A percentile compares a stretch with the other conserved stretches of the same genome.
phyloP scores from a whole-genome alignment of 1,284 basidiomycete species.

The Schizophyllum amplum region DNA sequence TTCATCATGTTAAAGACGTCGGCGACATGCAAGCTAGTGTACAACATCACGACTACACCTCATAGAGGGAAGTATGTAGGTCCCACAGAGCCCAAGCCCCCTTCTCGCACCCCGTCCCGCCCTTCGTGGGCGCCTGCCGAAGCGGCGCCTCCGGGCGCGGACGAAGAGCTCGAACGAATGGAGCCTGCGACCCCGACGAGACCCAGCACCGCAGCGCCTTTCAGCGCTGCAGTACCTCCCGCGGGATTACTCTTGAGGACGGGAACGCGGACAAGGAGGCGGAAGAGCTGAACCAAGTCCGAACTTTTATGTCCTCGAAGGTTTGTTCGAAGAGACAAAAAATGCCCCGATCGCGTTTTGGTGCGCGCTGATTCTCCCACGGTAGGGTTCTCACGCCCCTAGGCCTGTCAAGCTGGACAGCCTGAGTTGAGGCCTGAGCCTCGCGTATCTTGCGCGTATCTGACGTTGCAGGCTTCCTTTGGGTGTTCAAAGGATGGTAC shows the following conservation, averaged over 20 bases:
- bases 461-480: too few species aligned
- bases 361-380: neutral
- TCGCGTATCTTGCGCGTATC: too few species aligned
- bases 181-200: conserved; percentile 18
- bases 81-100: neutral
- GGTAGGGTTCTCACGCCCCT: too few species aligned
- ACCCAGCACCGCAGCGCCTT: neutral
- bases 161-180: conserved; percentile 34
- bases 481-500: too few species aligned
- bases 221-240: neutral
- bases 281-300: conserved; percentile 69
- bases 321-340: neutral
- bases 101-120: neutral
- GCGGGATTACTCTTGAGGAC: conserved; percentile 48
- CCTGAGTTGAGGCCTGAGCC: too few species aligned
- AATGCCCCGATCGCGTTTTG: neutral
- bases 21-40: neutral
- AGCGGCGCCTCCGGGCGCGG: conserved; percentile 49
- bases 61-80: neutral
- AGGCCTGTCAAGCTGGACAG: too few species aligned
- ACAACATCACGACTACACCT: neutral
- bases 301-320: conserved; percentile 57
- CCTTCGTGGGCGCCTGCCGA: conserved; percentile 12
- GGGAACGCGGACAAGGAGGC: conserved; percentile 86
- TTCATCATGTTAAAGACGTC: neutral